Evolutionary conservation across 352 stramenopile genomes (phyloP), one percentile per base, ranked within the genome.

Genomic region (Pythium volutum): DNA sequence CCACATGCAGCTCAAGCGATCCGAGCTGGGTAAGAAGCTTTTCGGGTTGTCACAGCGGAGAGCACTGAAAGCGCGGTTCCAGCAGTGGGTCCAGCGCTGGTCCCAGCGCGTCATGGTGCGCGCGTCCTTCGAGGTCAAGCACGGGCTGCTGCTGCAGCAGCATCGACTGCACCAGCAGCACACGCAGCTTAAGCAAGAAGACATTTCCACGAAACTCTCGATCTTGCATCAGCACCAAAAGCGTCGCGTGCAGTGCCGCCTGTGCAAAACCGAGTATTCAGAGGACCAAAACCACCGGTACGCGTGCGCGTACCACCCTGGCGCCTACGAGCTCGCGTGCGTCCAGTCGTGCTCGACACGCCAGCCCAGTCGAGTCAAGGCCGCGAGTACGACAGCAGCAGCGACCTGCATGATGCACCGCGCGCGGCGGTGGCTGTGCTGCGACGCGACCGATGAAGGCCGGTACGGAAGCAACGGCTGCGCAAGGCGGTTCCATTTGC

Each of bases 231-330:
- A 82, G 31, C 72, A 89, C 27, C 84, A 93, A 23, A 74, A 78
- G 47, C 71, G 76, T 4, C 53, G 63, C n/a, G 15, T 87, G 3
- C 62, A 74, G 27, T 93, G 84, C 48, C 74, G 81, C 5, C 59
- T 93, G 11, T 93, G 84, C 58, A 71, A 77, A 29, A 56, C 61
- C 15, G 73, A 79, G 46, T 93, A 91, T 68, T 83, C 84, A 1
- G 81, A 93, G 43, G 75, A 79, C 20, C 81, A 91, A 39, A 93
- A 93, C 58, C 81, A 78, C 34, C 68, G 74, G 4, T 88, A 74
- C 38, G 70, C 81, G 14, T 93, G 84, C 43, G 43, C 67, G 2
- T 93, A 90, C 26, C 84, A 93, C 52, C 71, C 81, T 1, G 78
- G 69, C 2, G 64, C 55, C 1, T 91, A 88, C 55, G 84, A 88